A percentile compares a stretch with the other conserved stretches of the same genome.
Evolutionary conservation across 805 yeast species (phyloP).

Genomic region (Candida ipomoeae): DNA sequence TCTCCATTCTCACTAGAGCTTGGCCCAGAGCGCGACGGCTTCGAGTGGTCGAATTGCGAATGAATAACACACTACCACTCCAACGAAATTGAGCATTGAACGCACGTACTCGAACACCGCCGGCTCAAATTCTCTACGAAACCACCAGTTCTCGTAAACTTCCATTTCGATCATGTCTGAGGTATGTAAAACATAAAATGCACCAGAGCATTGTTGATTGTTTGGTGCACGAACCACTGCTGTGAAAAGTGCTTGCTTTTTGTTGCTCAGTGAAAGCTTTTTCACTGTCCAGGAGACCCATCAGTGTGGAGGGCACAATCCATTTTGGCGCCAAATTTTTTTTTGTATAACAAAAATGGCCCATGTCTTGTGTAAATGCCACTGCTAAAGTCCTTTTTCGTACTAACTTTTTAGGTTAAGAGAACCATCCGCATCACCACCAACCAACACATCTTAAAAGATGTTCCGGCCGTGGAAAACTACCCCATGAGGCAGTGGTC

Average conservation of each 20-base stretch:
- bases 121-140: constrained; percentile 3
- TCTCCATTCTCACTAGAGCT: no score
- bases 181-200: constrained; percentile 14
- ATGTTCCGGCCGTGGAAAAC: constrained; percentile 79
- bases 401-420: constrained; percentile 47
- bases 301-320: no score
- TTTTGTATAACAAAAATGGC: background rate
- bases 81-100: constrained; percentile 5
- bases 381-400: background rate
- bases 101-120: constrained; percentile 3
- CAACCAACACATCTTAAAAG: constrained; percentile 74
- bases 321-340: no score
- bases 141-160: background rate
- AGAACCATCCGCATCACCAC: constrained; percentile 88
- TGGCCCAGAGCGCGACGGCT: background rate
- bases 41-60: constrained; percentile 1
- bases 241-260: background rate
- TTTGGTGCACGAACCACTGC: background rate
- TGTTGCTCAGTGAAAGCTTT: background rate
- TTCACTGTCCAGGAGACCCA: background rate
- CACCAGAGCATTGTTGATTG: background rate
- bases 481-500: constrained; percentile 96
- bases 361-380: background rate
- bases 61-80: constrained; percentile 2
- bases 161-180: constrained; percentile 17